phyloP scores from a whole-genome alignment of 371 early-diverging fungal species.

The Gilbertella persicaria region DNA sequence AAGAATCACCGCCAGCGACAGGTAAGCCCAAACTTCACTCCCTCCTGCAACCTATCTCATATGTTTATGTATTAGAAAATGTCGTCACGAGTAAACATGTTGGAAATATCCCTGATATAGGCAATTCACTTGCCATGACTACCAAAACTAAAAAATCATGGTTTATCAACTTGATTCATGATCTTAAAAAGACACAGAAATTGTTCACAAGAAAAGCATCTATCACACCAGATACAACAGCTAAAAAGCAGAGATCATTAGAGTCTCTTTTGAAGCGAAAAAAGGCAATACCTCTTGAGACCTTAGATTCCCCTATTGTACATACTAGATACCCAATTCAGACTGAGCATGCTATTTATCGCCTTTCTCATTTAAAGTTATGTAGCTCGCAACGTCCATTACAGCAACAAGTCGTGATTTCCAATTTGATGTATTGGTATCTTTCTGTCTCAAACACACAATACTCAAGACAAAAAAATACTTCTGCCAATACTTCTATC shows the following conservation, averaged over 20 bases:
- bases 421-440: conserved; percentile 83
- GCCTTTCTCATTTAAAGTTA: conserved; percentile 70
- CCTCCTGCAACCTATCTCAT: not conserved
- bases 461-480: too few relatives aligned
- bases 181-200: conserved; percentile 3
- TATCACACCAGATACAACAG: conserved; percentile 4
- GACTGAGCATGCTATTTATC: conserved; percentile 69
- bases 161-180: conserved; percentile 1
- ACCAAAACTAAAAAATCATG: conserved; percentile 5
- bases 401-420: conserved; percentile 72
- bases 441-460: conserved; percentile 24
- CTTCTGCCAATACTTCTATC: too few relatives aligned
- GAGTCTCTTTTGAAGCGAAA: not conserved
- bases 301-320: not conserved
- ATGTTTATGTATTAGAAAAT: too few relatives aligned
- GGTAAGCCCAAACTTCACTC: not conserved
- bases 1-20: too few relatives aligned
- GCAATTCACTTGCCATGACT: not conserved
- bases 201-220: not conserved
- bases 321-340: conserved; percentile 46
- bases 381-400: conserved; percentile 68
- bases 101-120: too few relatives aligned
- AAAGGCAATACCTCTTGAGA: not conserved
- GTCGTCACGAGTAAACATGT: too few relatives aligned
- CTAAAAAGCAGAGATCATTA: conserved; percentile 18